Conservation (phyloP, 305 asterid genomes). For the Ruellia speciosa region DNA sequence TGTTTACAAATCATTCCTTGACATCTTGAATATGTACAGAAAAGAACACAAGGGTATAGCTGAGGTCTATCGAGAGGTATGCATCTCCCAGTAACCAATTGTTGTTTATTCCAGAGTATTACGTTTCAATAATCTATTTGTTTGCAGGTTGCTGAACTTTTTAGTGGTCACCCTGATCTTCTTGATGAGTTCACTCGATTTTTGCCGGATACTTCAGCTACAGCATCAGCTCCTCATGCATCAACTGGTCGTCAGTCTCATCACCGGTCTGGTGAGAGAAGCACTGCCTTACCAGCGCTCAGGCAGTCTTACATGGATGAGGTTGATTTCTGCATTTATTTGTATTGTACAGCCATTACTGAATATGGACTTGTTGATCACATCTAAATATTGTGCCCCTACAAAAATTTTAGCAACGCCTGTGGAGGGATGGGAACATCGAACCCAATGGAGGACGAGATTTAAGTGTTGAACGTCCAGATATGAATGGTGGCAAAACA, state of each 20-base stretch:
- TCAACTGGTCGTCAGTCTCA: constrained; percentile 52
- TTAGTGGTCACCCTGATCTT: constrained; percentile 79
- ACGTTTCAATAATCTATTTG: background rate
- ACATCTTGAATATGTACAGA: constrained; percentile 93
- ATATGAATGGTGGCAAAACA: constrained; percentile 71
- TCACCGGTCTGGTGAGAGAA: constrained; percentile 65
- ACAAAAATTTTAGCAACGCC: constrained; percentile 46
- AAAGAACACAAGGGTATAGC: constrained; percentile 89
- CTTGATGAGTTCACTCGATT: constrained; percentile 91
- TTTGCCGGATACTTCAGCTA: constrained; percentile 69
- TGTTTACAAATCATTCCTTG: constrained; percentile 90
- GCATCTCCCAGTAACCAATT: constrained; percentile 14
- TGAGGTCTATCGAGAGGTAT: constrained; percentile 93
- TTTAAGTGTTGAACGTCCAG: constrained; percentile 74
- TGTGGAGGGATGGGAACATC: constrained; percentile 53
- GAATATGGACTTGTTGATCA: constrained; percentile 13
- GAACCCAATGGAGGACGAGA: constrained; percentile 66
- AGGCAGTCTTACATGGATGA: constrained; percentile 59
- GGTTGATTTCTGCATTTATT: constrained; percentile 34
- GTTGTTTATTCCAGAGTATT: background rate
- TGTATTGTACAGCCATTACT: constrained; percentile 14
- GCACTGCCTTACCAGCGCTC: constrained; percentile 56
- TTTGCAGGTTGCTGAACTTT: constrained; percentile 77
- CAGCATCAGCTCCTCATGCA: constrained; percentile 56
- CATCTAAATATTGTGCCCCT: constrained; percentile 16